Conservation (phyloP, 805 yeast species). For the Suhomyces pyralidae region DNA sequence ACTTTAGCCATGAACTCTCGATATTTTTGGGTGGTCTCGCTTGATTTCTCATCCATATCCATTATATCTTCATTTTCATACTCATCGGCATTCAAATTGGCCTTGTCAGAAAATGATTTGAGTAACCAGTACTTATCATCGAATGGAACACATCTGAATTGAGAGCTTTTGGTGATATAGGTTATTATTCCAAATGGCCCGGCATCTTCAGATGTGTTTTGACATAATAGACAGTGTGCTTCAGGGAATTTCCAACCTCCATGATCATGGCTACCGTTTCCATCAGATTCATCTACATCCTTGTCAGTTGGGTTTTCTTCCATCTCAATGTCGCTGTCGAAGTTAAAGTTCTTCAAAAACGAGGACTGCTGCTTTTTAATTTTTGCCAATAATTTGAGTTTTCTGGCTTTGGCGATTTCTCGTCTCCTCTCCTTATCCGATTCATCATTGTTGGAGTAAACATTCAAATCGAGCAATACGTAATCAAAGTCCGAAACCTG, state of each 20-base stretch:
- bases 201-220: conserved; percentile 62
- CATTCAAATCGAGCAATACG: conserved; percentile 16
- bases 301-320: conserved; percentile 17
- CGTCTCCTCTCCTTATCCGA: conserved; percentile 58
- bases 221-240: conserved; percentile 76
- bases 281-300: background rate
- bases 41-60: conserved; percentile 3
- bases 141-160: conserved; percentile 62
- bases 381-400: conserved; percentile 68
- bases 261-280: background rate
- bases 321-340: conserved; percentile 40
- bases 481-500: conserved; percentile 24
- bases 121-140: conserved; percentile 61
- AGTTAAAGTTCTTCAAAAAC: conserved; percentile 57
- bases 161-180: conserved; percentile 55
- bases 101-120: conserved; percentile 54
- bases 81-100: conserved; percentile 38
- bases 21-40: conserved; percentile 31
- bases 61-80: conserved; percentile 21
- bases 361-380: conserved; percentile 75
- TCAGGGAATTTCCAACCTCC: conserved; percentile 66
- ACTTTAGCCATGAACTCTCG: conserved; percentile 31
- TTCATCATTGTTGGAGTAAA: conserved; percentile 14
- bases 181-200: conserved; percentile 77
- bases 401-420: conserved; percentile 65